Evolutionary conservation across 345 rosid genomes (phyloP), one percentile per base, ranked within the genome.

Genomic region (Salix dunnii): DNA sequence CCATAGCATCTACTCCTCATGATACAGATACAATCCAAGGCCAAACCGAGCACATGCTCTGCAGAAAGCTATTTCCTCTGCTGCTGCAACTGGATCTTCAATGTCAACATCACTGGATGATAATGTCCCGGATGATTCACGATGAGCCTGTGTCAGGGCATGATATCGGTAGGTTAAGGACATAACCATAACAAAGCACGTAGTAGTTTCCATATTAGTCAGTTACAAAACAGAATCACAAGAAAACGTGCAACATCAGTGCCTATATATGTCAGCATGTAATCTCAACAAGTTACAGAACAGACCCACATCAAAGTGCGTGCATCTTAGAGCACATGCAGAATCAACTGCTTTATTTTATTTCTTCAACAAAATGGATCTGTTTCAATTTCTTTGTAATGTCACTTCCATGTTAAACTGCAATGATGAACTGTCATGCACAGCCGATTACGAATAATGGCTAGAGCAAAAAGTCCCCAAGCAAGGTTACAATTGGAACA

Each of bases 51-150:
- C 96, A 82, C 99, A 95, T 7, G 96, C 97, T 72, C 89, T 90
- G 90, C 99, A 91, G 84, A 93, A 95, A 51, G 99, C 98, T 67
- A 90, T 90, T 88, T 93, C 99, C 85, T 95, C 99, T 2, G 99
- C 99, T 65, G 92, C 91, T 75, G 96, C 81, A 76, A 95, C 99
- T 14, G 91, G 97, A 82, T 95, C 98, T 6, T 42, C 83, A 14
- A 78, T 72, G 51, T 78, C 46, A 43, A 80, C 81, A 66, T 90
- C 87, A 40, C 77, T 73, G 4, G 90, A 70, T 43, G 87, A 82
- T 49, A 90, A 88, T 16, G 97, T 95, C 81, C 99, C 99, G 28
- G 93, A 89, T 17, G 99, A 88, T 77, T 95, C 99, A 1, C 97
- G 97, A 77, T 93, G 91, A 28, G 97, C 99, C 99, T 95, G 88